These are phyloP conservation scores for Magnolia kwangsiensis DNA, from an alignment of 164 flowering plant species.

Conservation along the genomic window DNA sequence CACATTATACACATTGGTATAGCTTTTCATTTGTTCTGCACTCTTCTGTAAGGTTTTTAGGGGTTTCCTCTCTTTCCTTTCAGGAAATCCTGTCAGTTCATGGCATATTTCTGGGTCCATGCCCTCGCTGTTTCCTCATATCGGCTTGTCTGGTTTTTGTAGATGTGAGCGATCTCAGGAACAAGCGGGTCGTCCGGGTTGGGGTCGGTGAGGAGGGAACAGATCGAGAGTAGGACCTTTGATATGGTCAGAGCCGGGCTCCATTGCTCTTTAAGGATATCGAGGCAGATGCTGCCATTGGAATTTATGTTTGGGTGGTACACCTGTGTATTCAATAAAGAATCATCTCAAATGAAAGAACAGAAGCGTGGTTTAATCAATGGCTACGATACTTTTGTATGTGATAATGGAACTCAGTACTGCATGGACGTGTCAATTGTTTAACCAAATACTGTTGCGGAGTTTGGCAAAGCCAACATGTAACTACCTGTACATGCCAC, in stretches of 20 bases:
- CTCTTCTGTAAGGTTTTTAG: background rate
- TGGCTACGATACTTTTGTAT: no score
- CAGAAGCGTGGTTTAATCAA: no score
- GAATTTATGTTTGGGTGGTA: conserved; percentile 47
- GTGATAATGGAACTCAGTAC: no score
- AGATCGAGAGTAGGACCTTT: conserved; percentile 43
- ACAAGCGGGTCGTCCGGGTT: conserved; percentile 44
- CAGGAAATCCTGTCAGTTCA: conserved; percentile 19
- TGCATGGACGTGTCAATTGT: no score
- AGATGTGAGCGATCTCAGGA: conserved; percentile 43
- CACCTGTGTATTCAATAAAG: conserved; percentile 24
- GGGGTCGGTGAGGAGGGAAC: conserved; percentile 42
- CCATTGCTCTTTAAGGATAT: conserved; percentile 49
- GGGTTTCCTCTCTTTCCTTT: background rate
- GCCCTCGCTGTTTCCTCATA: conserved; percentile 40
- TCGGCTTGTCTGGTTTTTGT: conserved; percentile 34
- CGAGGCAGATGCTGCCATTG: conserved; percentile 45
- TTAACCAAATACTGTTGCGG: no score
- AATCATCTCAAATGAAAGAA: background rate
- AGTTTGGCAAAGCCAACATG: no score
- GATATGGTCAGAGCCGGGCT: conserved; percentile 45
- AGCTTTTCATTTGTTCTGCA: background rate
- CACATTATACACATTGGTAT: background rate
- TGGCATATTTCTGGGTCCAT: conserved; percentile 49
- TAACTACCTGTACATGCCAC: no score